Conservation (phyloP, 2,329 filamentous ascomycete species). For the Mollisiaceae sp. region DNA sequence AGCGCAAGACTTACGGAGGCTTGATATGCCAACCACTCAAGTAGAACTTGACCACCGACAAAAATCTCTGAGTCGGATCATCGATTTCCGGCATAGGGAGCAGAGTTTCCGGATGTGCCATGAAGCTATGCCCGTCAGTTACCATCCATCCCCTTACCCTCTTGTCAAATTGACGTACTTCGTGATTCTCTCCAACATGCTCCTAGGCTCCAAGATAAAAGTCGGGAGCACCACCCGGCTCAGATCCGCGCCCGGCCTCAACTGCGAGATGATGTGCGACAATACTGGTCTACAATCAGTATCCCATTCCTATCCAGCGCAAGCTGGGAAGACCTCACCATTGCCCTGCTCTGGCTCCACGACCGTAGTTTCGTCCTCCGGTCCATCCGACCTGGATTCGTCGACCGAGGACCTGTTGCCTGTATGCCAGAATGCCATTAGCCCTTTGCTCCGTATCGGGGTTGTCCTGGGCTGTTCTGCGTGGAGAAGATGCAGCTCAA, state of each 20-base stretch:
- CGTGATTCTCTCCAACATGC: conserved; percentile 98
- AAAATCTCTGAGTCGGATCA: conserved; percentile 86
- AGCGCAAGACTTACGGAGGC: conserved; percentile 72
- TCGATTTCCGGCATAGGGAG: conserved; percentile 86
- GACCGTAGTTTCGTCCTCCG: conserved; percentile 77
- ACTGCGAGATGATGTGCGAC: conserved; percentile 94
- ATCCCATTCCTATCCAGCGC: neutral
- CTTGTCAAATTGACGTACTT: conserved; percentile 66
- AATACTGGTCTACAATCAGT: conserved; percentile 67
- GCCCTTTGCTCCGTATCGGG: neutral
- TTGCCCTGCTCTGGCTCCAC: conserved; percentile 94
- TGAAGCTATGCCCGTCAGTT: conserved; percentile 70
- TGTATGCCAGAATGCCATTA: conserved; percentile 34
- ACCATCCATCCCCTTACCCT: conserved; percentile 18
- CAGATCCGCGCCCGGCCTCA: conserved; percentile 92
- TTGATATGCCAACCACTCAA: conserved; percentile 99
- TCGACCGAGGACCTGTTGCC: conserved; percentile 48
- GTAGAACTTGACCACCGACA: conserved; percentile 97
- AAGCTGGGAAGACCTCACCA: conserved; percentile 60
- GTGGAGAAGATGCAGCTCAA: neutral
- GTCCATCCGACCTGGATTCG: conserved; percentile 44
- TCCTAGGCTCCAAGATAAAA: conserved; percentile 96
- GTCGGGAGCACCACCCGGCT: conserved; percentile 94
- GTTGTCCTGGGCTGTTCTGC: no score
- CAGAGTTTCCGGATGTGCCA: conserved; percentile 97